These are phyloP conservation scores for Styphnolobium japonicum DNA, from an alignment of 306 rosid species.

Conservation along the genomic window DNA sequence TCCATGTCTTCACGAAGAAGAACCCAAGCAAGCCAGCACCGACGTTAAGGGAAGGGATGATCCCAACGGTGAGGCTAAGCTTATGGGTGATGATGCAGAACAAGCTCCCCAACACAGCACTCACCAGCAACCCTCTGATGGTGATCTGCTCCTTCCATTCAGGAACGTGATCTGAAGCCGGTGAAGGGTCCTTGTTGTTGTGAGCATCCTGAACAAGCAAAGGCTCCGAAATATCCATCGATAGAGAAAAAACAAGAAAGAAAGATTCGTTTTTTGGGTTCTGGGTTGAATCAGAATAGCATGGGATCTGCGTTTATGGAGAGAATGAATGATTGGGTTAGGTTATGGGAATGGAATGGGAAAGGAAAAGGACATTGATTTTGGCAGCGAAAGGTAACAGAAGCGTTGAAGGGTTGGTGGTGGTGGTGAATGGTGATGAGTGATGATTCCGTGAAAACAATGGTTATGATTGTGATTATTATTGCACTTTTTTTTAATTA, in stretches of 20 bases:
- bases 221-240: constrained; percentile 59
- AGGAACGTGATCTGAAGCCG: constrained; percentile 42
- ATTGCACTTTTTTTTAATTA: neutral
- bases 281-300: neutral
- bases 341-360: neutral
- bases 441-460: too few species aligned
- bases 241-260: neutral
- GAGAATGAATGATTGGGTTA: neutral
- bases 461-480: too few species aligned
- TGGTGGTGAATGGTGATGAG: too few species aligned
- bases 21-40: constrained; percentile 83
- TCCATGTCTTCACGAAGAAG: constrained; percentile 86
- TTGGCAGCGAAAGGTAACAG: neutral
- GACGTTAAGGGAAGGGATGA: constrained; percentile 87
- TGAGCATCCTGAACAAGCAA: constrained; percentile 28
- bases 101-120: constrained; percentile 64
- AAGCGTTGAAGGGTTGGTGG: neutral
- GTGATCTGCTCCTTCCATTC: constrained; percentile 95
- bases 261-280: neutral
- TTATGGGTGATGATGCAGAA: constrained; percentile 91
- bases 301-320: neutral
- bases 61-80: constrained; percentile 82
- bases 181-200: constrained; percentile 7
- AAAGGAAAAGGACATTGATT: neutral
- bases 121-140: constrained; percentile 79